Base-by-base conservation (phyloP, 305 asterid genomes). In the Fraxinus paxiana region DNA sequence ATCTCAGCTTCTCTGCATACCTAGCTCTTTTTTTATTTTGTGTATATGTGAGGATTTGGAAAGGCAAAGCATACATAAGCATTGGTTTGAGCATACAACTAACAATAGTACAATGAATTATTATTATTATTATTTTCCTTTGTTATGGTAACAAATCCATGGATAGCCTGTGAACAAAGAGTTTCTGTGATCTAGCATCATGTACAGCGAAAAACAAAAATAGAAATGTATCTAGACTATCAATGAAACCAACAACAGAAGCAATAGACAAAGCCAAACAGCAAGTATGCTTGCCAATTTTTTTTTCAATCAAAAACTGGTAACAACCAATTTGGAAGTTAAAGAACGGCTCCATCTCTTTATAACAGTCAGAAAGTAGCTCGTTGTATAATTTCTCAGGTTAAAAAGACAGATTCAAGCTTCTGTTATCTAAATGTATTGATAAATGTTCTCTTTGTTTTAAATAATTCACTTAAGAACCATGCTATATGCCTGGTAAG, bases 381-480 rank as follows among this genome's bases (percentile, higher is more conserved):
- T 41, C 22, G 1, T 24, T 1, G 24, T 67, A 59, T 79, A 59
- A 22, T 43, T 81, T 75, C 77, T 12, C 31, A 28, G 30, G 15
- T 43, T 61, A 75, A 76, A 65, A 31, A 9, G 69, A 48, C 43
- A 31, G 67, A 30, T 31, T 69, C 43, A 12, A 69, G 24, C 35
- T 15, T 12, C 74, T 12, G 1, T 30, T 24, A 65, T 6, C 73
- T 5, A 67, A 28, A 67, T 28, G 37, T 73, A 74, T 28, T 70
- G 22, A 30, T 22, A 34, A 78, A 26, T 20, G 77, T 35, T 76
- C 72, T 85, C 72, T 85, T 43, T 54, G 31, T 31, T 17, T 54
- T 71, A 34, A 38, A 85, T 26, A 41, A 78, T 80, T 48, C 18
- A 48, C 1, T 54, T 65, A 70, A 43, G 71, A 71, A 79, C 73